A percentile compares a stretch with the other conserved stretches of the same genome.
These are phyloP conservation scores for Cercophora samala DNA, from an alignment of 495 filamentous ascomycete species.

Conservation along the genomic window DNA sequence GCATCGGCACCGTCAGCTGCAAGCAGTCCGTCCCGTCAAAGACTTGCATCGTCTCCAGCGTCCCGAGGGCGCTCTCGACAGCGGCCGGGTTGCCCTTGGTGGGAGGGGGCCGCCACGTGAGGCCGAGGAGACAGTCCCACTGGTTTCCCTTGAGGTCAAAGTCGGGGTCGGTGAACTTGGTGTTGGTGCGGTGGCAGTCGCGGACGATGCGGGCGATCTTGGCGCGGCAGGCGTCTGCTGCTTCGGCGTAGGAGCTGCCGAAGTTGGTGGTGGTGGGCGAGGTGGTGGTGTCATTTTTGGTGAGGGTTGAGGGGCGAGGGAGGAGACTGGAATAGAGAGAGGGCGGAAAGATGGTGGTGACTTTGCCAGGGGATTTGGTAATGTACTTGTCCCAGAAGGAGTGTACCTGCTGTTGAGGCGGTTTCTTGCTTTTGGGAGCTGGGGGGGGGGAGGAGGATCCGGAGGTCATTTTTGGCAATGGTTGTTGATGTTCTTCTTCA, in stretches of 20 bases:
- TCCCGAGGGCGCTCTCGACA: neutral
- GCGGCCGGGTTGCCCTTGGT: neutral
- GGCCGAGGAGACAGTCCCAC: slow-evolving; percentile 29
- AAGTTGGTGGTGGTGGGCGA: slow-evolving; percentile 26
- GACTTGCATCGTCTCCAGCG: neutral
- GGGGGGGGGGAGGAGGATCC: no score
- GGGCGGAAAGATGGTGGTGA: slow-evolving; percentile 23
- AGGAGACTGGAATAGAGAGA: slow-evolving; percentile 21
- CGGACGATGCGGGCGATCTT: slow-evolving; percentile 67
- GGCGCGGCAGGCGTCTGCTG: slow-evolving; percentile 55
- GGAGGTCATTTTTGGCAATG: no score
- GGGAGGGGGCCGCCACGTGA: slow-evolving; percentile 15
- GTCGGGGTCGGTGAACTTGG: slow-evolving; percentile 73
- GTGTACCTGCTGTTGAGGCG: slow-evolving; percentile 67
- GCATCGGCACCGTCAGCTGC: neutral
- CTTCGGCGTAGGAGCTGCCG: slow-evolving; percentile 58
- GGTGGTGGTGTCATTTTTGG: slow-evolving; percentile 9
- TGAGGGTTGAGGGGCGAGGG: slow-evolving; percentile 17
- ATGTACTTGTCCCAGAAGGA: slow-evolving; percentile 79
- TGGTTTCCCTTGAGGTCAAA: slow-evolving; percentile 66
- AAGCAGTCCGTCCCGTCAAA: neutral
- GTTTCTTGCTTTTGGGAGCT: slow-evolving; percentile 27
- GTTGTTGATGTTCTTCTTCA: no score
- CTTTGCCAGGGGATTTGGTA: slow-evolving; percentile 57
- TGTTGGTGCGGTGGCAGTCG: slow-evolving; percentile 68